phyloP scores from a whole-genome alignment of 345 rosid genomes.

The Eucalyptus tenuipes region DNA sequence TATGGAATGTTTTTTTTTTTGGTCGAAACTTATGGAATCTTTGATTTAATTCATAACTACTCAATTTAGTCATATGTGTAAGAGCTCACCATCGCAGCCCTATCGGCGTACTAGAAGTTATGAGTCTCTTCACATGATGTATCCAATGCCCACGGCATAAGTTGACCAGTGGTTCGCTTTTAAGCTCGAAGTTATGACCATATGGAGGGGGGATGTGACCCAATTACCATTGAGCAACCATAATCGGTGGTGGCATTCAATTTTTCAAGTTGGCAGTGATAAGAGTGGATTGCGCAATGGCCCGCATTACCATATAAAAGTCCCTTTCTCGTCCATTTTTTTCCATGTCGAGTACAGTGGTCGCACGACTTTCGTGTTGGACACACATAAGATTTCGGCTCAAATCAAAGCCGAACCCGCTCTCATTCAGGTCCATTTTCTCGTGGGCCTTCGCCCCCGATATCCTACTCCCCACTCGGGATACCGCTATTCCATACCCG shows the following conservation, averaged over 20 bases:
- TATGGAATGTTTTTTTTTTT: not conserved
- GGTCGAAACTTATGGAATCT: not conserved
- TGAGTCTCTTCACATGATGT: not conserved
- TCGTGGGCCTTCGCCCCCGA: not conserved
- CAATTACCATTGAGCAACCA: not conserved
- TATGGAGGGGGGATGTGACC: too few relatives aligned
- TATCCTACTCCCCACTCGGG: not conserved
- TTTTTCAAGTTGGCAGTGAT: not conserved
- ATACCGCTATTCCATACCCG: not conserved
- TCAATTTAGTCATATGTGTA: not conserved
- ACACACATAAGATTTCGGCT: not conserved
- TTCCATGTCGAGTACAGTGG: not conserved
- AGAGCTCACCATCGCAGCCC: fast-evolving
- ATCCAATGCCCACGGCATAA: not conserved
- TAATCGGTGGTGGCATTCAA: not conserved
- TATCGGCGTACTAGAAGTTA: fast-evolving
- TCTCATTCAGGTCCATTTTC: not conserved
- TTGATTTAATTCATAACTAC: not conserved
- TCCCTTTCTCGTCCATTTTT: not conserved
- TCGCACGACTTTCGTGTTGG: not conserved
- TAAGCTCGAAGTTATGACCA: not conserved
- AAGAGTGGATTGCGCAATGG: not conserved
- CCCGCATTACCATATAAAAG: not conserved
- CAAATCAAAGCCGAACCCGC: not conserved
- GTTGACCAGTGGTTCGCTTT: not conserved